Evolutionary conservation across 805 yeast genomes (phyloP).

Genomic region (Ogataea glucozyma): DNA sequence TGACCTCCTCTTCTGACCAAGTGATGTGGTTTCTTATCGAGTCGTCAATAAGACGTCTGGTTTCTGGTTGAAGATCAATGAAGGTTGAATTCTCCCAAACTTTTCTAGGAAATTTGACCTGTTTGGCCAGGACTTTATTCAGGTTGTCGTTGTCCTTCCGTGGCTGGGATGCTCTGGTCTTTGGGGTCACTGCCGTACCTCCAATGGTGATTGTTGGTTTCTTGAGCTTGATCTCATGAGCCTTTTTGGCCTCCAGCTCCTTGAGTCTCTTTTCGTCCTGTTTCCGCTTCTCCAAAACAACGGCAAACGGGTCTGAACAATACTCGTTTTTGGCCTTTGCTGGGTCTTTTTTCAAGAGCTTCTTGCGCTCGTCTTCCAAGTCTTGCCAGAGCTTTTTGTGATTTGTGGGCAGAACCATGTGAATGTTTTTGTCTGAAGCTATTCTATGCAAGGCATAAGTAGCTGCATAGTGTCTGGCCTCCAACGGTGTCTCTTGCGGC

Average conservation of each 20-base stretch:
- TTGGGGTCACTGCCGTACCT: constrained; percentile 1
- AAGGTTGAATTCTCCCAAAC: constrained; percentile 73
- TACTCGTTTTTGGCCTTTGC: constrained; percentile 53
- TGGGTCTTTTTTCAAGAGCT: constrained; percentile 46
- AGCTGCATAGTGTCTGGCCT: constrained; percentile 89
- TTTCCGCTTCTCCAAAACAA: constrained; percentile 58
- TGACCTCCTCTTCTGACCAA: constrained; percentile 45
- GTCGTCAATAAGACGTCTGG: constrained; percentile 62
- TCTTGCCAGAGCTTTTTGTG: constrained; percentile 79
- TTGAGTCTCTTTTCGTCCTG: constrained; percentile 43
- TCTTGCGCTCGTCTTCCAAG: constrained; percentile 61
- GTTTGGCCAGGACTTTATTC: constrained; percentile 11
- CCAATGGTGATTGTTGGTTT: constrained; percentile 48
- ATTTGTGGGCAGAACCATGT: constrained; percentile 82
- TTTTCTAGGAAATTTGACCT: constrained; percentile 45
- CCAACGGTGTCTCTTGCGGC: constrained; percentile 80
- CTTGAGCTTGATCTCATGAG: constrained; percentile 51
- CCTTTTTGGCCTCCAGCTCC: constrained; percentile 46
- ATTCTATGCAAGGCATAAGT: constrained; percentile 82
- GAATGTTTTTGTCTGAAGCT: constrained; percentile 77
- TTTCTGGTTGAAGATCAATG: constrained; percentile 64
- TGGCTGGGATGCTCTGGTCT: not conserved
- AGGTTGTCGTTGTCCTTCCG: constrained; percentile 8
- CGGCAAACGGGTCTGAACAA: constrained; percentile 75
- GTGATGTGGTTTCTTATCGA: constrained; percentile 56